Percentiles rank a stretch among this genome's conserved stretches.
Evolutionary conservation across 2,329 filamentous ascomycete species (phyloP).

Genomic region (Incumbomyces lentus): DNA sequence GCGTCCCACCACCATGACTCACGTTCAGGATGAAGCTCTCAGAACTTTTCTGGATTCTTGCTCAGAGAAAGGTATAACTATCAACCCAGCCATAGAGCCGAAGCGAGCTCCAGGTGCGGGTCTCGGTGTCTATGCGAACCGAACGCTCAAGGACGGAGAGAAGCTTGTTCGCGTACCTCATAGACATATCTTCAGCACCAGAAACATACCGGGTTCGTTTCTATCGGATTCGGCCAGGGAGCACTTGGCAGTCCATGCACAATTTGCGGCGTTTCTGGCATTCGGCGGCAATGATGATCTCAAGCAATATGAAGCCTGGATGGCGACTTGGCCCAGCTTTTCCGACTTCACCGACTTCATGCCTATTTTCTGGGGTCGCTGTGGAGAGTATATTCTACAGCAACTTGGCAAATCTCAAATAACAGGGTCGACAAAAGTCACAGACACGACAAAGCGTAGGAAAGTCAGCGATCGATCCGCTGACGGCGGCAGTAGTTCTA

Average conservation of each 20-base stretch:
- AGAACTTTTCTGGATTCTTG: conserved; percentile 9
- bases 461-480: neutral
- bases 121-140: conserved; percentile 12
- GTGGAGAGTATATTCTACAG: conserved; percentile 3
- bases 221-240: conserved; percentile 5
- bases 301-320: conserved; percentile 9
- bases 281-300: conserved; percentile 9
- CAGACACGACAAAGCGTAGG: neutral
- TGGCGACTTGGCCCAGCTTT: conserved; percentile 14
- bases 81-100: conserved; percentile 5
- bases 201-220: conserved; percentile 10
- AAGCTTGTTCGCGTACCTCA: conserved; percentile 13
- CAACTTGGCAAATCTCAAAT: neutral
- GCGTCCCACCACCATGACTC: too few species aligned
- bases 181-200: conserved; percentile 9
- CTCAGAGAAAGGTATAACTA: conserved; percentile 8
- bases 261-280: conserved; percentile 13
- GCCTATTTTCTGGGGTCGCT: conserved; percentile 12
- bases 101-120: conserved; percentile 10
- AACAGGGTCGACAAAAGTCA: neutral
- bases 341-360: conserved; percentile 11
- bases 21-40: neutral
- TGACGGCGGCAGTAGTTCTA: neutral
- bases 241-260: conserved; percentile 12
- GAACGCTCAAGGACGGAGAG: conserved; percentile 3